Evolutionary conservation across 371 early-diverging fungal species (phyloP).

Genomic region (Mortierella sp.): DNA sequence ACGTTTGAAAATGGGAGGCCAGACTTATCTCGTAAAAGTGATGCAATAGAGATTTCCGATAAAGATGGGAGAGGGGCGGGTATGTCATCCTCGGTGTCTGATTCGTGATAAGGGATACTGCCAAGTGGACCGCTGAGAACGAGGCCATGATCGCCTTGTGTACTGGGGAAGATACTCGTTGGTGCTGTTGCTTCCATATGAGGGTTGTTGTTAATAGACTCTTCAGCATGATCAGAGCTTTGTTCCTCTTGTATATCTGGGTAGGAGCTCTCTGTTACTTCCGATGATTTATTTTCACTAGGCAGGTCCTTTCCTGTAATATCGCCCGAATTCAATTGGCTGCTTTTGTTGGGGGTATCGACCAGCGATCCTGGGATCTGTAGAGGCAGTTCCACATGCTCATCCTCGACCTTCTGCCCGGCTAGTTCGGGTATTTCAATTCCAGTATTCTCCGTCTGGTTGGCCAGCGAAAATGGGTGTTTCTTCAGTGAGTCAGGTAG

Average conservation of each 20-base stretch:
- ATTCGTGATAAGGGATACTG: background rate
- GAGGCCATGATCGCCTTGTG: background rate
- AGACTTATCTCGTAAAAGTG: background rate
- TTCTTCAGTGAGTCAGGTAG: background rate
- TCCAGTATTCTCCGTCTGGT: background rate
- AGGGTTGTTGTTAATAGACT: background rate
- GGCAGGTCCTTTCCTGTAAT: background rate
- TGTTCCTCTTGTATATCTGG: background rate
- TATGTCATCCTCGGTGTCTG: background rate
- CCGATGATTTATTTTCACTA: background rate
- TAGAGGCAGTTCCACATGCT: background rate
- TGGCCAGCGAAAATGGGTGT: background rate
- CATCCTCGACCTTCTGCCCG: background rate
- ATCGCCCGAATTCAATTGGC: background rate
- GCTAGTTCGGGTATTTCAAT: background rate
- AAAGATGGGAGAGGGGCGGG: background rate
- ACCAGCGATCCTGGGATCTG: background rate
- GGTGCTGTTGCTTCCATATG: background rate
- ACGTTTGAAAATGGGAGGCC: background rate
- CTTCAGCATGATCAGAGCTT: background rate
- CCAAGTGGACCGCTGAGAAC: constrained; percentile 1
- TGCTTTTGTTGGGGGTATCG: background rate
- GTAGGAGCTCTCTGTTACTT: background rate
- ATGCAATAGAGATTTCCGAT: background rate
- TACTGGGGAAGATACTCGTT: background rate